Evolutionary conservation across 352 stramenopile genomes (phyloP), one percentile per base, ranked within the genome.

Genomic region (Phytophthora multivora): DNA sequence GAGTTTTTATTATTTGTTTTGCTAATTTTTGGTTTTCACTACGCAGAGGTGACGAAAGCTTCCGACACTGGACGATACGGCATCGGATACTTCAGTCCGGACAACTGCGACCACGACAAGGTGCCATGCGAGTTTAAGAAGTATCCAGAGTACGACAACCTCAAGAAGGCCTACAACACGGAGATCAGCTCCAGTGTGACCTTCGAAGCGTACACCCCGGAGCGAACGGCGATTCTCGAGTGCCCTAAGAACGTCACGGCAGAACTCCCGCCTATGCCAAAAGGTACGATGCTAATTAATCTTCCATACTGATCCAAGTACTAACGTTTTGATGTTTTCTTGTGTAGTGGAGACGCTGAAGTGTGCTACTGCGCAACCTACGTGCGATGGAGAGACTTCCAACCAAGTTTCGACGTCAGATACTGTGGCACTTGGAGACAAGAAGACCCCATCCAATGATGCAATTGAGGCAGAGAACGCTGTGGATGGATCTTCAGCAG

Each of bases 81-180:
- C 26, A 50, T 94, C n/a, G 83, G 82, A 3, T 93, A 90, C 67
- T 93, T 93, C 33, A 33, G 65, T 21, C 86, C 83, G n/a, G 73
- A 86, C 19, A 68, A 77, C 49, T 94, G 85, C 53, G 81, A 94
- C 73, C 61, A 91, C 59, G 69, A 77, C 43, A 75, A 38, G 13
- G 54, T 70, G 8, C 36, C 57, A 51, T 93, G 84, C 54, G 64
- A 63, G 47, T 93, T 86, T 66, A 80, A 51, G 38, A 77, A 77
- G 19, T 91, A 92, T 54, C 86, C 86, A 6, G 81, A 94, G 66
- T 90, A 81, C 50, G 65, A 80, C 4, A 85, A 86, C 63, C 74
- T 94, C 36, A 89, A 90, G 59, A 74, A 72, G 41, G 81, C 81
- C 18, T 94, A 89, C 77, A 88, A 77, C 4, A 85, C 72, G 0